These are phyloP conservation scores for Massarina eburnea DNA, from an alignment of 2,329 filamentous ascomycete genomes.

Conservation along the genomic window DNA sequence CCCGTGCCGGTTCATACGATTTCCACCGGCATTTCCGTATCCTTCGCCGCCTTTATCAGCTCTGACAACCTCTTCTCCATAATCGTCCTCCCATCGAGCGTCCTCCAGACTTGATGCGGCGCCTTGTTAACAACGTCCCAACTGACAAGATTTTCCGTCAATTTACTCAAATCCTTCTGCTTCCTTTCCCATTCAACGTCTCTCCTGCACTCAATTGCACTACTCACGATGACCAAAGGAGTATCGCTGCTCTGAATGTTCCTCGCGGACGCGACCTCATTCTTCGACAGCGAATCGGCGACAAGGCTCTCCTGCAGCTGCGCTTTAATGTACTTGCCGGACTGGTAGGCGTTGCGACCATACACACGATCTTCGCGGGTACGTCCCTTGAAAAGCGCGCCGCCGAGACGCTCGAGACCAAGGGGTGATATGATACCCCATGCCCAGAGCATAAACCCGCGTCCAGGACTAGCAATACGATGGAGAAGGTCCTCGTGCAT, in stretches of 20 bases:
- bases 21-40: constrained; percentile 5
- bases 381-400: constrained; percentile 79
- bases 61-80: constrained; percentile 79
- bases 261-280: constrained; percentile 76
- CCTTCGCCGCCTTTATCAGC: constrained; percentile 55
- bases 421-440: constrained; percentile 84
- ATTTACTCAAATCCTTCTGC: constrained; percentile 78
- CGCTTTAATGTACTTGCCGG: constrained; percentile 82
- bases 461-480: constrained; percentile 64
- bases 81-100: constrained; percentile 67
- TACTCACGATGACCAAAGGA: constrained; percentile 79
- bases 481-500: constrained; percentile 84
- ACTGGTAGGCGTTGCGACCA: constrained; percentile 76
- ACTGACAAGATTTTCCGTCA: constrained; percentile 75
- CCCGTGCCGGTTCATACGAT: neutral
- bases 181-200: constrained; percentile 77
- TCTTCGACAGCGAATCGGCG: constrained; percentile 78
- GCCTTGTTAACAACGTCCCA: constrained; percentile 89
- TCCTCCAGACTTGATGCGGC: constrained; percentile 84
- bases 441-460: constrained; percentile 84
- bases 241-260: constrained; percentile 77
- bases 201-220: constrained; percentile 67
- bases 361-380: constrained; percentile 82
- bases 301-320: constrained; percentile 92
- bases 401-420: constrained; percentile 76